Percentiles rank a stretch among this genome's conserved stretches.
phyloP scores from a whole-genome alignment of 1,284 basidiomycete species.

The Trametes sp. region DNA sequence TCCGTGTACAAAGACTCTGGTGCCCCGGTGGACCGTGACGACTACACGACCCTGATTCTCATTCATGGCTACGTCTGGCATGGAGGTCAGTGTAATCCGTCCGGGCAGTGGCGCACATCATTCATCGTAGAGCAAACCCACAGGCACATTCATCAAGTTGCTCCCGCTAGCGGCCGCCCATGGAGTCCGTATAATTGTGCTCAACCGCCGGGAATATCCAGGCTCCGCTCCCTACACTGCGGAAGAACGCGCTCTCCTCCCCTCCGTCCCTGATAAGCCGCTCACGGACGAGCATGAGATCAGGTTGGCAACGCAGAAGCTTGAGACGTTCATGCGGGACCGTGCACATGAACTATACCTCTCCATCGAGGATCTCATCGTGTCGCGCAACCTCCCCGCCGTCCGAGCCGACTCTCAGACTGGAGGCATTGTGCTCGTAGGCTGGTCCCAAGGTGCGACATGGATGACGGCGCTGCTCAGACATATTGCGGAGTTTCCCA shows the following conservation, averaged over 20 bases:
- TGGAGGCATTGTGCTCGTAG: constrained; percentile 37
- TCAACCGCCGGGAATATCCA: constrained; percentile 23
- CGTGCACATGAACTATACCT: constrained; percentile 32
- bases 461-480: constrained; percentile 33
- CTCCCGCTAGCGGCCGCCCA: constrained; percentile 3
- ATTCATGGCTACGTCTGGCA: constrained; percentile 27
- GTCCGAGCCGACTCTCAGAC: not conserved
- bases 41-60: constrained; percentile 28
- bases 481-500: constrained; percentile 23
- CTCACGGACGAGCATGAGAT: constrained; percentile 25
- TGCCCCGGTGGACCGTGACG: not conserved
- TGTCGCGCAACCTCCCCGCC: constrained; percentile 32
- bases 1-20: constrained; percentile 17
- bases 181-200: constrained; percentile 14
- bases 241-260: constrained; percentile 29
- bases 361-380: constrained; percentile 36
- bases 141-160: constrained; percentile 38
- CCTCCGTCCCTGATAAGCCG: constrained; percentile 5
- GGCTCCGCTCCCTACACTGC: constrained; percentile 21
- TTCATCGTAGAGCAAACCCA: not conserved
- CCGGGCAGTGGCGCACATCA: not conserved
- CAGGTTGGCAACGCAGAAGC: constrained; percentile 20
- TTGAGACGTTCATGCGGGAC: constrained; percentile 25
- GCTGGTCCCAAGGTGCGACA: constrained; percentile 34
- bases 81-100: constrained; percentile 10